These are phyloP conservation scores for Dendrobium nobile DNA, from an alignment of 106 monocot species.

Conservation along the genomic window DNA sequence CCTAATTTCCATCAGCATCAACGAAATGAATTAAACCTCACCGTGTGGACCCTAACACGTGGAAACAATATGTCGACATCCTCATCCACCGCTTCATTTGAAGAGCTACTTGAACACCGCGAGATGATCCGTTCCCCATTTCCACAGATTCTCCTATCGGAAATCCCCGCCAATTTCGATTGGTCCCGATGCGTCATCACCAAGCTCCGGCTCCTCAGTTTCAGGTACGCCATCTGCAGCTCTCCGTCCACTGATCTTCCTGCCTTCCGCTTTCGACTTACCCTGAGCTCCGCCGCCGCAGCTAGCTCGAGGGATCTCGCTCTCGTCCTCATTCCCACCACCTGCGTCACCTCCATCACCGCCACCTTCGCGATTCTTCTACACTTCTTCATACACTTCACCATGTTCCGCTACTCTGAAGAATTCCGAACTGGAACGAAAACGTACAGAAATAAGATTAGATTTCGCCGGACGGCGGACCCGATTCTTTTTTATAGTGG, in stretches of 20 bases:
- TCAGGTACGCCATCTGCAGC: constrained; percentile 10
- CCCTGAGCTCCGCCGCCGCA: neutral
- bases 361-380: neutral
- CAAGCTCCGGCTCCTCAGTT: constrained; percentile 16
- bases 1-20: constrained; percentile 2
- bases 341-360: constrained; percentile 11
- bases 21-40: constrained; percentile 12
- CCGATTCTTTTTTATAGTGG: neutral
- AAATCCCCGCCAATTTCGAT: constrained; percentile 2
- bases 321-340: constrained; percentile 21
- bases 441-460: neutral
- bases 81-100: constrained; percentile 1
- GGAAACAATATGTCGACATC: neutral
- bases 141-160: neutral
- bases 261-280: neutral
- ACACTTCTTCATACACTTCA: constrained; percentile 11
- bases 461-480: neutral
- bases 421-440: neutral
- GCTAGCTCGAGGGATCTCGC: constrained; percentile 20
- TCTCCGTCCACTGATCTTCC: neutral
- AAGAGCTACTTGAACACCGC: constrained; percentile 13
- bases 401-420: neutral
- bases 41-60: constrained; percentile 14
- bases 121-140: constrained; percentile 8
- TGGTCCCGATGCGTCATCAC: constrained; percentile 7